Percentiles rank a stretch among this genome's conserved stretches.
Evolutionary conservation across 345 rosid genomes (phyloP).

Genomic region (Diplotaxis tenuifolia): DNA sequence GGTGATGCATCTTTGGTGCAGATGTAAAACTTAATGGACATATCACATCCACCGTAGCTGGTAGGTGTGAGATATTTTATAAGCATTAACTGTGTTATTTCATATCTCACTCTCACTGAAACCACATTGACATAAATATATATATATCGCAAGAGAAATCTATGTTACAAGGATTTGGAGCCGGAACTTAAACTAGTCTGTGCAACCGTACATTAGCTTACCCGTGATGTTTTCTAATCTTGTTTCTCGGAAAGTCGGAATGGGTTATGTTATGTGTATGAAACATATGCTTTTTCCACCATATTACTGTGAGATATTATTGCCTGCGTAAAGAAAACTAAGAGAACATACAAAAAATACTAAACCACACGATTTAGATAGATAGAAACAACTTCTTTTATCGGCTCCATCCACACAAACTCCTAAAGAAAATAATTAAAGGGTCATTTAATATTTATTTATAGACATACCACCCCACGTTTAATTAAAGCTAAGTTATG

Average conservation of each 20-base stretch:
- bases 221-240: neutral
- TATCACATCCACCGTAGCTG: neutral
- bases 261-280: neutral
- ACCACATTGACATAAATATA: neutral
- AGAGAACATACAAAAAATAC: neutral
- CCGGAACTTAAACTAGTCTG: neutral
- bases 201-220: neutral
- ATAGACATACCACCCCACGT: conserved; percentile 4
- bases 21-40: neutral
- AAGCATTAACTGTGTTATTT: neutral
- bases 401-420: neutral
- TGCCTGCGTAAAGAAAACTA: neutral
- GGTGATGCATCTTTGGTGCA: neutral
- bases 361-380: neutral
- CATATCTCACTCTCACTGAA: neutral
- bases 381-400: neutral
- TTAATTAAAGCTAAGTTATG: neutral
- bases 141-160: neutral
- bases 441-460: neutral
- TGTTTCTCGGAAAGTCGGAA: neutral
- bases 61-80: conserved; percentile 17
- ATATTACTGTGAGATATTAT: neutral
- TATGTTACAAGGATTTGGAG: neutral
- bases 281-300: neutral
- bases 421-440: neutral